Conservation (phyloP, 2,329 filamentous ascomycete species). For the Monilinia polystroma region DNA sequence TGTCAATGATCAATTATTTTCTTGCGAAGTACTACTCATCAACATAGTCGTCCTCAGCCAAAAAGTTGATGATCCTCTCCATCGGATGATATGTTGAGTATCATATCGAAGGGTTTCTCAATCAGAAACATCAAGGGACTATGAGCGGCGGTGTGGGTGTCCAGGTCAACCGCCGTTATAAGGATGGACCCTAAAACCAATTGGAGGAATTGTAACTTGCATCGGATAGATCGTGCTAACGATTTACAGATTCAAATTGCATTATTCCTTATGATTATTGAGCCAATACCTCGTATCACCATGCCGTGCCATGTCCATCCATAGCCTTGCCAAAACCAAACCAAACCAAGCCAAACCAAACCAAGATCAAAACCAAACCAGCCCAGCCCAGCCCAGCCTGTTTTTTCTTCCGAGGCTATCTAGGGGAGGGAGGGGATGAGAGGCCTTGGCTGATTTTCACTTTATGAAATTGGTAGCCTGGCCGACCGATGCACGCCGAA, state of each 20-base stretch:
- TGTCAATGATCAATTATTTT: neutral
- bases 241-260: neutral
- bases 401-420: conserved; percentile 10
- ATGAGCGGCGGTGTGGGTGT: conserved; percentile 22
- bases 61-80: neutral
- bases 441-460: conserved; percentile 11
- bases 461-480: conserved; percentile 19
- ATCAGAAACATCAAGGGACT: conserved; percentile 6
- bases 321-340: conserved; percentile 10
- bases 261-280: neutral
- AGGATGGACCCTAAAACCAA: conserved; percentile 2
- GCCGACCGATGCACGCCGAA: conserved; percentile 13
- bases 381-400: neutral
- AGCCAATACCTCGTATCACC: conserved; percentile 16
- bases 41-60: neutral
- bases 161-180: conserved; percentile 20
- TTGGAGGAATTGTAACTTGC: neutral
- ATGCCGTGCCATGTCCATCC: neutral
- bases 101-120: neutral
- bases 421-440: neutral
- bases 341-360: neutral
- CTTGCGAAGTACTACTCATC: neutral
- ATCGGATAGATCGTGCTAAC: neutral
- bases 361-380: neutral
- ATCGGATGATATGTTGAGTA: neutral